Conservation (phyloP, 495 filamentous ascomycete species). For the Xylaria sp. region DNA sequence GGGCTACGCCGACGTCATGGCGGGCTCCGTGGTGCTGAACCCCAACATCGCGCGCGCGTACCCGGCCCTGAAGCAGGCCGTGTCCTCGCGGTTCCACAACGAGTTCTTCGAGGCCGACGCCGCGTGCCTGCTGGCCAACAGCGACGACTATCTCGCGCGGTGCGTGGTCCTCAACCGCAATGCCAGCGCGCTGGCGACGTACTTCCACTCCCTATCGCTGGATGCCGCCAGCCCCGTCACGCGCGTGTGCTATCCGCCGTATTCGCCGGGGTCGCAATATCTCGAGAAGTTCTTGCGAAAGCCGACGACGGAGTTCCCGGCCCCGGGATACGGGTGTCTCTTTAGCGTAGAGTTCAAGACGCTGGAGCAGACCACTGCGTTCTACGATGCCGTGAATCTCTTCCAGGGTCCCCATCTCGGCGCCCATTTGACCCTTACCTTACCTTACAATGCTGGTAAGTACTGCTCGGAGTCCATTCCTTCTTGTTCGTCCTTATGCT, state of each 20-base stretch:
- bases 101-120: slow-evolving; percentile 52
- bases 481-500: not conserved
- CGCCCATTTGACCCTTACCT: slow-evolving; percentile 52
- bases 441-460: slow-evolving; percentile 47
- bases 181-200: slow-evolving; percentile 44
- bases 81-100: slow-evolving; percentile 44
- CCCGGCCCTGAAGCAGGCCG: slow-evolving; percentile 37
- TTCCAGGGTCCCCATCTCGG: slow-evolving; percentile 56
- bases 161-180: slow-evolving; percentile 52
- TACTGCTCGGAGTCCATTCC: too few species aligned
- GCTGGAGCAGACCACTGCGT: slow-evolving; percentile 40
- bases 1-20: slow-evolving; percentile 60
- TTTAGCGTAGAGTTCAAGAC: slow-evolving; percentile 52
- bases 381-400: slow-evolving; percentile 51
- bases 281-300: slow-evolving; percentile 48
- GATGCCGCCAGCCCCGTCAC: slow-evolving; percentile 39
- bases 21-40: slow-evolving; percentile 51
- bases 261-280: slow-evolving; percentile 37
- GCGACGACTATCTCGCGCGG: slow-evolving; percentile 48
- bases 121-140: slow-evolving; percentile 49
- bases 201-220: slow-evolving; percentile 24
- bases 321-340: slow-evolving; percentile 49
- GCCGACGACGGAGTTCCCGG: slow-evolving; percentile 39
- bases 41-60: slow-evolving; percentile 42
- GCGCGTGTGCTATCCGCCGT: slow-evolving; percentile 50